These are phyloP conservation scores for Panicum hallii DNA, from an alignment of 202 grass and related monocot genomes.

Conservation along the genomic window DNA sequence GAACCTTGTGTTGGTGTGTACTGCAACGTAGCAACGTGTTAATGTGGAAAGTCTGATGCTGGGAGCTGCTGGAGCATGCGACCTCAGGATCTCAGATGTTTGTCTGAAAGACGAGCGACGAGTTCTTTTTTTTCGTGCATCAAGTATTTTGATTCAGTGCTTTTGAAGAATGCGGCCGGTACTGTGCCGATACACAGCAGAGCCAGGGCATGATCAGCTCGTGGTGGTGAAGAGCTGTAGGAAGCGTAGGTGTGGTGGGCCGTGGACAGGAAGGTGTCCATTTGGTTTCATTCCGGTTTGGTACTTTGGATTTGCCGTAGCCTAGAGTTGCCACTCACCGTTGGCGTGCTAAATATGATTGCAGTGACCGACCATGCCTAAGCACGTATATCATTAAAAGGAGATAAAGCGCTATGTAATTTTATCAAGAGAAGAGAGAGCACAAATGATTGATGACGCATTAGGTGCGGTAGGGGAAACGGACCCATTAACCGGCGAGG, in stretches of 20 bases:
- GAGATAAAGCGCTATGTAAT: too few species aligned
- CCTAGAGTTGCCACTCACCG: too few species aligned
- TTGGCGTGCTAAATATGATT: not conserved
- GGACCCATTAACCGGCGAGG: too few species aligned
- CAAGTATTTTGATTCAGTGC: not conserved
- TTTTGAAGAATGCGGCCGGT: not conserved
- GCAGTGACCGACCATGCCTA: too few species aligned
- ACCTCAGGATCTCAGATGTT: not conserved
- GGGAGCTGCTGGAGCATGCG: too few species aligned
- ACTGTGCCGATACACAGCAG: not conserved
- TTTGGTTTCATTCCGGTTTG: too few species aligned
- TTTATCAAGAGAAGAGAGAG: too few species aligned
- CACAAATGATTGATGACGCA: too few species aligned
- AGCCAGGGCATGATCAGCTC: not conserved
- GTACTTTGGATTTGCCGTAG: too few species aligned
- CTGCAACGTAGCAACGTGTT: not conserved
- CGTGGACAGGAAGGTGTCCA: too few species aligned
- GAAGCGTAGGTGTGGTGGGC: conserved; percentile 22
- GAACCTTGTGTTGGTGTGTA: not conserved
- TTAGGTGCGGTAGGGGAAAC: too few species aligned
- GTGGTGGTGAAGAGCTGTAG: conserved; percentile 49
- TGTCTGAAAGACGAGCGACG: not conserved
- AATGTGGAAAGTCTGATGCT: not conserved
- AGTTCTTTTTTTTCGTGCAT: not conserved
- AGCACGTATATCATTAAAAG: too few species aligned